phyloP scores from a whole-genome alignment of 2,329 filamentous ascomycete species.

The Chaetomium globosum region DNA sequence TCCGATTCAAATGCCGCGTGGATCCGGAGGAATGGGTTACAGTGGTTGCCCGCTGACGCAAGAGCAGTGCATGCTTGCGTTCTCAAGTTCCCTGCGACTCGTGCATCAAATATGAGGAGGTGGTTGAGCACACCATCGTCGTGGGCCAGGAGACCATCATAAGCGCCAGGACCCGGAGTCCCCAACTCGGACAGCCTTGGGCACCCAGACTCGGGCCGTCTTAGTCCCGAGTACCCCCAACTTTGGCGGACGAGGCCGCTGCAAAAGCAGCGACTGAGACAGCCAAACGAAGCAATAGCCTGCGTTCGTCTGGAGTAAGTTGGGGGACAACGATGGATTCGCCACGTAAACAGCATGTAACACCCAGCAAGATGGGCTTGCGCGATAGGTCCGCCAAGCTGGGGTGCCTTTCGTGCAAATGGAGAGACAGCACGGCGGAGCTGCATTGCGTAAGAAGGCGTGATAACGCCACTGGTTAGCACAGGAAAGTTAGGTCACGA shows the following conservation, averaged over 20 bases:
- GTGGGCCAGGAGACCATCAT: conserved; percentile 32
- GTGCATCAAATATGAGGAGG: conserved; percentile 18
- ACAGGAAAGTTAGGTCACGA: conserved; percentile 26
- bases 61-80: conserved; percentile 25
- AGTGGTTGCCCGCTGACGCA: conserved; percentile 24
- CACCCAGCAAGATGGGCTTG: background rate
- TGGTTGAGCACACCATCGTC: conserved; percentile 29
- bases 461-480: conserved; percentile 31
- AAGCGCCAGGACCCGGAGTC: conserved; percentile 22
- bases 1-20: conserved; percentile 23
- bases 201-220: conserved; percentile 23
- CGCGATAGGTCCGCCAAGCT: conserved; percentile 19
- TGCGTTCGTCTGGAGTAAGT: conserved; percentile 11
- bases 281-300: conserved; percentile 23
- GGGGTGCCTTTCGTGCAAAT: conserved; percentile 3
- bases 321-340: conserved; percentile 28
- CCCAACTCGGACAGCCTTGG: background rate
- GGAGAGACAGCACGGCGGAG: conserved; percentile 14
- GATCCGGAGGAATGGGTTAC: conserved; percentile 18
- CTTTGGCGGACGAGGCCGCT: conserved; percentile 17
- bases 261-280: conserved; percentile 20
- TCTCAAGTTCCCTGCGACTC: conserved; percentile 18
- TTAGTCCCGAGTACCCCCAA: conserved; percentile 22
- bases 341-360: conserved; percentile 35
- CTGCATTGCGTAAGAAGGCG: conserved; percentile 34